A percentile compares a stretch with the other conserved stretches of the same genome.
Conservation (phyloP, 192 early-diverging fungal species). For the Linnemannia exigua region DNA sequence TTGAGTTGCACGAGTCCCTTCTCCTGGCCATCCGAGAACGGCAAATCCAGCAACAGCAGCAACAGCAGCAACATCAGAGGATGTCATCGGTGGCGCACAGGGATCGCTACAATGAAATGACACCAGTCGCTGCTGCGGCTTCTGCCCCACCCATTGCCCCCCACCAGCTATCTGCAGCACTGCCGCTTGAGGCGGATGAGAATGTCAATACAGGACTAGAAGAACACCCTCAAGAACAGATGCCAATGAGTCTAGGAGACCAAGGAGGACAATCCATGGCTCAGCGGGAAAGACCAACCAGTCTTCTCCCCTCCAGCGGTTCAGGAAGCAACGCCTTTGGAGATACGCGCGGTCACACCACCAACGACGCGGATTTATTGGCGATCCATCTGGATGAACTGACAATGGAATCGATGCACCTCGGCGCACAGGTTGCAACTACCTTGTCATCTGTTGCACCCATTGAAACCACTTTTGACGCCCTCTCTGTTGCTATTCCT, state of each 20-base stretch:
- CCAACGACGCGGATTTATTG: not conserved
- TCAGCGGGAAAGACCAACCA: not conserved
- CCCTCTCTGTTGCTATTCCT: not conserved
- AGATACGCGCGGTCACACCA: not conserved
- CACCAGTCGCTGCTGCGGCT: not conserved
- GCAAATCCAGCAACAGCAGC: conserved; percentile 34
- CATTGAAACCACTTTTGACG: not conserved
- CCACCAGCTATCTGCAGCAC: not conserved
- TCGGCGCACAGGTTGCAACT: not conserved
- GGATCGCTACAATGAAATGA: not conserved
- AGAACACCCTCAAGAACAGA: not conserved
- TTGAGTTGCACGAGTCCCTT: conserved; percentile 45
- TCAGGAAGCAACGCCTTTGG: too few relatives aligned
- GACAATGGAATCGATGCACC: not conserved
- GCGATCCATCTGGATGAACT: not conserved
- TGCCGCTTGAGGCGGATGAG: not conserved
- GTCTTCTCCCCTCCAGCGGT: not conserved
- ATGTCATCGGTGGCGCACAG: not conserved
- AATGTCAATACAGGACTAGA: not conserved
- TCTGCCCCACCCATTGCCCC: not conserved
- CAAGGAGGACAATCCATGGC: not conserved
- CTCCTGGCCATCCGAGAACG: conserved; percentile 34
- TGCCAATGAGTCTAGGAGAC: not conserved
- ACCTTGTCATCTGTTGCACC: not conserved
- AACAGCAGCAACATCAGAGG: conserved; percentile 14